A percentile compares a stretch with the other conserved stretches of the same genome.
phyloP scores from a whole-genome alignment of 148 eudicot genomes.

The Bassia scoparia region DNA sequence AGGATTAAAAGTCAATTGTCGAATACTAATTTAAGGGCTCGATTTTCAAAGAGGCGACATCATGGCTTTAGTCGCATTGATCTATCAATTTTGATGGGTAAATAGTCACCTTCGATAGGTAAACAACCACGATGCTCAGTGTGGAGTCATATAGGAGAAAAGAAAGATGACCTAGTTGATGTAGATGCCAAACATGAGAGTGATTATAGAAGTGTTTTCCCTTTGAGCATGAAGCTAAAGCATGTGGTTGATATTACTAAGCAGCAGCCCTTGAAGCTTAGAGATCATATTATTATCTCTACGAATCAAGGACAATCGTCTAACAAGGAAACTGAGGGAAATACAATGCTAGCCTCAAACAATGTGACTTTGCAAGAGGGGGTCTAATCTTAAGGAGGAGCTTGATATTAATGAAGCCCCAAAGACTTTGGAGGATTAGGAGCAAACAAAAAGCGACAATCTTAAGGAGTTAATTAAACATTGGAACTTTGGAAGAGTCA shows the following conservation, averaged over 20 bases:
- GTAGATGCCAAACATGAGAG: neutral
- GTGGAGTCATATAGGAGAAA: no score
- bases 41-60: no score
- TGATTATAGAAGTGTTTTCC: neutral
- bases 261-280: neutral
- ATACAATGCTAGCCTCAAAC: neutral
- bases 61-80: no score
- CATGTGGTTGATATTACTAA: neutral
- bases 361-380: neutral
- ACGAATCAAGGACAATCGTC: neutral
- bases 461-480: neutral
- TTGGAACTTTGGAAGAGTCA: neutral
- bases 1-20: no score
- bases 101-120: no score
- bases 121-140: no score
- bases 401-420: neutral
- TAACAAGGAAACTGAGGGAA: neutral
- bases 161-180: neutral
- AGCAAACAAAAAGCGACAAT: neutral
- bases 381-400: neutral
- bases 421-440: neutral
- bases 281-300: neutral
- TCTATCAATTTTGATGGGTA: no score
- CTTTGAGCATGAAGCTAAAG: neutral
- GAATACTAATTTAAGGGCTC: no score